A percentile compares a stretch with the other conserved stretches of the same genome.
Evolutionary conservation across 805 yeast genomes (phyloP).

Genomic region (Kazachstania kunashirensis): DNA sequence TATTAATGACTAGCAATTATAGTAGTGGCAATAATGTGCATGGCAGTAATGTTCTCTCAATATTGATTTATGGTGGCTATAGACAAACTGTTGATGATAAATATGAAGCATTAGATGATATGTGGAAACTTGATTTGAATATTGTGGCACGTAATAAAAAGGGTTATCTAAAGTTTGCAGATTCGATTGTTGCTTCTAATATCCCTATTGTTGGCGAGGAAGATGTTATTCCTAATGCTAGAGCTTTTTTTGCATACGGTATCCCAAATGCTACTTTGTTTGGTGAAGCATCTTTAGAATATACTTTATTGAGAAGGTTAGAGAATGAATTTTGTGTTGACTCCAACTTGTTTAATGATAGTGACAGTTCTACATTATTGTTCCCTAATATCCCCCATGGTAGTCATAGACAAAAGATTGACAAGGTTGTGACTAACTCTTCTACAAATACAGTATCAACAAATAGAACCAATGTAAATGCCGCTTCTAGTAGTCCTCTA

Average conservation of each 20-base stretch:
- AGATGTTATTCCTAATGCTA: constrained; percentile 25
- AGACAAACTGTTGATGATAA: constrained; percentile 24
- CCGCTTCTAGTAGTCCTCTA: background rate
- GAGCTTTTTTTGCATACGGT: constrained; percentile 31
- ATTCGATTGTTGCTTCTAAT: constrained; percentile 29
- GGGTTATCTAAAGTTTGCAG: constrained; percentile 31
- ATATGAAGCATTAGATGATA: constrained; percentile 32
- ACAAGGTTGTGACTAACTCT: background rate
- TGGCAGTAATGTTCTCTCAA: constrained; percentile 10
- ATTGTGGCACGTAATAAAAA: constrained; percentile 31
- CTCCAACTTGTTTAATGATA: background rate
- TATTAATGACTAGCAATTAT: background rate
- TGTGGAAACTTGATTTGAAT: constrained; percentile 35
- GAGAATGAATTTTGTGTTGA: constrained; percentile 16
- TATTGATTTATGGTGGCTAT: constrained; percentile 42
- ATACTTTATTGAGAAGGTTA: constrained; percentile 15
- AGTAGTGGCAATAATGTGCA: background rate
- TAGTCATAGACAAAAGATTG: constrained; percentile 1
- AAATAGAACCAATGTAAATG: background rate
- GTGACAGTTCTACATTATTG: constrained; percentile 6
- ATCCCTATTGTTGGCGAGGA: constrained; percentile 9
- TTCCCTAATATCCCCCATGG: constrained; percentile 16
- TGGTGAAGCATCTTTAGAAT: constrained; percentile 8
- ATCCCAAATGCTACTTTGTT: constrained; percentile 15
- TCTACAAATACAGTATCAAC: background rate